Conservation (phyloP, 2,329 filamentous ascomycete genomes). For the Cryphonectria parasitica region DNA sequence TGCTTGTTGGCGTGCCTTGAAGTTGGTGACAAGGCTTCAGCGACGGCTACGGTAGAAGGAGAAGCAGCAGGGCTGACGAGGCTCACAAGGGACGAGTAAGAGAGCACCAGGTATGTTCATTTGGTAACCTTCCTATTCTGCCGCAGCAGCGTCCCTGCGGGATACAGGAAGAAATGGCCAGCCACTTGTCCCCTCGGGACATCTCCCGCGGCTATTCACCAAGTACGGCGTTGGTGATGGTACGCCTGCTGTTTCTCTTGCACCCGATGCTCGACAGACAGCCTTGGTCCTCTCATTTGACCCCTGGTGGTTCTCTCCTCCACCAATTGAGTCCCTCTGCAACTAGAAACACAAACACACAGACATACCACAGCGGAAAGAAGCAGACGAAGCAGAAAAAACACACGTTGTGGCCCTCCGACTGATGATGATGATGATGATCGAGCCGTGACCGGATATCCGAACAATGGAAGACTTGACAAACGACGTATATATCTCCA, state of each 20-base stretch:
- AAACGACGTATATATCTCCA: constrained; percentile 13
- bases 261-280: neutral
- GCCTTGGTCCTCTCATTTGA: neutral
- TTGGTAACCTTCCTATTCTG: neutral
- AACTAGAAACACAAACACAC: neutral
- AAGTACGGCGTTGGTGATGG: neutral
- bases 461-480: constrained; percentile 11
- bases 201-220: neutral
- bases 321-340: neutral
- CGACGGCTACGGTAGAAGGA: neutral
- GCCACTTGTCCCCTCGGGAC: neutral
- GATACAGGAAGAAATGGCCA: neutral
- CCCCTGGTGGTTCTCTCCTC: too few relatives aligned
- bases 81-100: neutral
- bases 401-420: neutral
- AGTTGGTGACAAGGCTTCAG: neutral
- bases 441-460: constrained; percentile 4
- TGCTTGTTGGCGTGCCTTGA: neutral
- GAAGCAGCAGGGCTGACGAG: neutral
- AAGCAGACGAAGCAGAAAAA: neutral
- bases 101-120: neutral
- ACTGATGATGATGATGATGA: constrained; percentile 15
- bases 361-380: neutral
- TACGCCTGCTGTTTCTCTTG: constrained; percentile 3
- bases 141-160: neutral